A percentile compares a stretch with the other conserved stretches of the same genome.
Evolutionary conservation across 768 basidiomycete genomes (phyloP).

Genomic region (Vararia minispora): DNA sequence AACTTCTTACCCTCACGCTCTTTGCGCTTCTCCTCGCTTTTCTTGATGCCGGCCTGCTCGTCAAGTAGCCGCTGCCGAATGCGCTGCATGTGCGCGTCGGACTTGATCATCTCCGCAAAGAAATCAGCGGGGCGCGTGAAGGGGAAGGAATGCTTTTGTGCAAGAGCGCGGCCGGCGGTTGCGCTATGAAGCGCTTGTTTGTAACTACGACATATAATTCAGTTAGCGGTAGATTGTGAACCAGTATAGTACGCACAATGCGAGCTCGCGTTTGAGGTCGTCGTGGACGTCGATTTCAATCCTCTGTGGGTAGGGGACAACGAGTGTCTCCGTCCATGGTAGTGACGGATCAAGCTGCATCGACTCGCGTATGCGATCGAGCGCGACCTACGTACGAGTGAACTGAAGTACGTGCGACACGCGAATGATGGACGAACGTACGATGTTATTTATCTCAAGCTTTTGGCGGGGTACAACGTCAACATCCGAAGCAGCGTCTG

Average conservation of each 20-base stretch:
- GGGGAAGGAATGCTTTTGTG: conserved; percentile 65
- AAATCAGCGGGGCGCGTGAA: conserved; percentile 91
- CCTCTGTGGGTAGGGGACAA: conserved; percentile 57
- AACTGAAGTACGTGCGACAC: conserved; percentile 1
- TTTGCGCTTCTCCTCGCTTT: conserved; percentile 81
- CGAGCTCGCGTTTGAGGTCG: conserved; percentile 90
- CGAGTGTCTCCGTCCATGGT: conserved; percentile 79
- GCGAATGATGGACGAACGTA: conserved; percentile 25
- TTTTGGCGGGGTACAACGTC: conserved; percentile 78
- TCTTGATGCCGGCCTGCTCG: conserved; percentile 81
- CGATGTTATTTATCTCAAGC: conserved; percentile 73
- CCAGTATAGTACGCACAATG: conserved; percentile 56
- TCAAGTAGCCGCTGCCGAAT: conserved; percentile 85
- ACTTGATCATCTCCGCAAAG: conserved; percentile 98
- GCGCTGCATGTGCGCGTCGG: conserved; percentile 95
- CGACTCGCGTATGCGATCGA: conserved; percentile 69
- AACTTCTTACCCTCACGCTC: conserved; percentile 96
- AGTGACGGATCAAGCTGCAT: conserved; percentile 65
- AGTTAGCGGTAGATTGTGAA: not conserved
- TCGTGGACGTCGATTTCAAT: conserved; percentile 73
- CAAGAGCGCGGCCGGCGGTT: conserved; percentile 64
- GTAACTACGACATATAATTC: conserved; percentile 45
- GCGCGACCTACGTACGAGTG: conserved; percentile 40
- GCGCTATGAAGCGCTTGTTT: conserved; percentile 87
- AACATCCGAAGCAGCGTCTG: conserved; percentile 54